A percentile compares a stretch with the other conserved stretches of the same genome.
These are phyloP conservation scores for Ganoderma lingzhi DNA, from an alignment of 1,284 basidiomycete genomes.

Conservation along the genomic window DNA sequence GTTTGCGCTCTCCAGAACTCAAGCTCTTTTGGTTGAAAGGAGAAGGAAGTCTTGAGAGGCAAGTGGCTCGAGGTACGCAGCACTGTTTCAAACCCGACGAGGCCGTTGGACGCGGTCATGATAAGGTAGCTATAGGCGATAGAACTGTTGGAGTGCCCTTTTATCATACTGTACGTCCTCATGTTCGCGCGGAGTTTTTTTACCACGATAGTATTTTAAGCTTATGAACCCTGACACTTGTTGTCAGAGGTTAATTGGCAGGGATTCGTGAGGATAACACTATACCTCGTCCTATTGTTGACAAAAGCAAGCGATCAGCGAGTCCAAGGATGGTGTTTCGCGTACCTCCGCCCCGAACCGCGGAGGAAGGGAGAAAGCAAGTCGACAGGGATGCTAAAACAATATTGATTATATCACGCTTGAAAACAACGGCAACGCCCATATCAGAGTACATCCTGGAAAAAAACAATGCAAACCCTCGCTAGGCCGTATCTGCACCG, in stretches of 20 bases:
- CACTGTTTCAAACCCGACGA: not conserved
- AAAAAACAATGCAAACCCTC: not conserved
- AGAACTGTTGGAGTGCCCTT: not conserved
- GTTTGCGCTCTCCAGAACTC: constrained; percentile 49
- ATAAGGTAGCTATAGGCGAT: not conserved
- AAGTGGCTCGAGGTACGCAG: not conserved
- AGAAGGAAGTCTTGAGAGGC: not conserved
- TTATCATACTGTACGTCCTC: not conserved
- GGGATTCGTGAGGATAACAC: not conserved
- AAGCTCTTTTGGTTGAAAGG: constrained; percentile 36
- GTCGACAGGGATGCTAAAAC: not conserved
- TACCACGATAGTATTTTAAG: not conserved
- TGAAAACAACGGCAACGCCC: not conserved
- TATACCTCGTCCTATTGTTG: not conserved
- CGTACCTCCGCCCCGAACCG: not conserved
- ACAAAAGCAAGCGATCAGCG: not conserved
- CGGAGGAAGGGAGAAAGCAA: not conserved
- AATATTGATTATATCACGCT: not conserved
- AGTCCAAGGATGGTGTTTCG: not conserved
- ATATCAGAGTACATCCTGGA: not conserved
- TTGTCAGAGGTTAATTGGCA: not conserved
- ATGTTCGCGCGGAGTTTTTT: not conserved
- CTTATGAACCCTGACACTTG: not conserved
- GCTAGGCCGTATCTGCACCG: not conserved
- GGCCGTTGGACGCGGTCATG: not conserved